phyloP scores from a whole-genome alignment of 2,329 filamentous ascomycete species.

The Laburnicola sp. region DNA sequence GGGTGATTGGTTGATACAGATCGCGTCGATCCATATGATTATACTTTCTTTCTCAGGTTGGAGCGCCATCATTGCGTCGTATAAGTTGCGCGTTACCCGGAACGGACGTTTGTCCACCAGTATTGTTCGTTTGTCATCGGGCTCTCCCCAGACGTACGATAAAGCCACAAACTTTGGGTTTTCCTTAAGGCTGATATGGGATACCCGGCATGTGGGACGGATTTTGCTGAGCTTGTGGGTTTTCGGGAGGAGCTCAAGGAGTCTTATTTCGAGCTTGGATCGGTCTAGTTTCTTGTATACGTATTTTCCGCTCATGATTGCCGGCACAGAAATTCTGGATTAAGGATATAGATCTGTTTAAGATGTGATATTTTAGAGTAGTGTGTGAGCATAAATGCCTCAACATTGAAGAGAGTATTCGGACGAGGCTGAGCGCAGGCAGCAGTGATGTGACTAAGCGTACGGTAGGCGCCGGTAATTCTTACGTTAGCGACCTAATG shows the following conservation, averaged over 20 bases:
- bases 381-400: too few species aligned
- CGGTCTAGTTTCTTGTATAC: not conserved
- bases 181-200: not conserved
- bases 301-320: not conserved
- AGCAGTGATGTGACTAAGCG: too few species aligned
- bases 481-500: too few species aligned
- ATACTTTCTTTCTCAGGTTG: not conserved
- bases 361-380: too few species aligned
- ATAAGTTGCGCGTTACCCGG: not conserved
- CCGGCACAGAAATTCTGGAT: not conserved
- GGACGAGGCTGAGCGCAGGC: too few species aligned
- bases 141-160: not conserved
- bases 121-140: not conserved
- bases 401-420: too few species aligned
- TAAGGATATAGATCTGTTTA: too few species aligned
- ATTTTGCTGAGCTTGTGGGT: not conserved
- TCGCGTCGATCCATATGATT: slow-evolving; percentile 16
- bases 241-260: not conserved
- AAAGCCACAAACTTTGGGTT: not conserved
- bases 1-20: slow-evolving; percentile 23
- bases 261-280: not conserved
- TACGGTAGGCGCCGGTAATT: too few species aligned
- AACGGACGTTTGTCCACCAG: not conserved
- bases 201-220: not conserved
- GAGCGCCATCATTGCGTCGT: not conserved